A percentile compares a stretch with the other conserved stretches of the same genome.
These are phyloP conservation scores for Suillus luteus DNA, from an alignment of 768 basidiomycete genomes.

Conservation along the genomic window DNA sequence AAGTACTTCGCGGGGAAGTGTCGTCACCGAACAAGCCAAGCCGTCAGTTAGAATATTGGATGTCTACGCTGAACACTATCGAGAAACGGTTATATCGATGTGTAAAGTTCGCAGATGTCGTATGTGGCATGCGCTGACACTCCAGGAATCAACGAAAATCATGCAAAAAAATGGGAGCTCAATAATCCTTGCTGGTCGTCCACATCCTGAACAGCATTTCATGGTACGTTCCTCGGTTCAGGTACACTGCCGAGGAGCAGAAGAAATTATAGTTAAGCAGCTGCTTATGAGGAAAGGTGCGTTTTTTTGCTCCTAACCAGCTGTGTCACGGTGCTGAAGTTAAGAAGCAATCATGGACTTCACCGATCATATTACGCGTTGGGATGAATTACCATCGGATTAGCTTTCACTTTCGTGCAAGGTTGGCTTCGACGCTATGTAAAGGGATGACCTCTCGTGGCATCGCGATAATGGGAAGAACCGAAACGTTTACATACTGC, in stretches of 20 bases:
- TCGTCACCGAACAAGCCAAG: background rate
- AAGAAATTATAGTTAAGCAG: no score
- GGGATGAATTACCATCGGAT: background rate
- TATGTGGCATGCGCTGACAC: background rate
- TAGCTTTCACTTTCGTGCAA: background rate
- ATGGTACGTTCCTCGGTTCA: background rate
- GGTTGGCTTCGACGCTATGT: background rate
- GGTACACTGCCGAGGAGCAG: background rate
- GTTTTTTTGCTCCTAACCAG: no score
- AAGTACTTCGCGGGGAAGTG: background rate
- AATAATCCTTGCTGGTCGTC: background rate
- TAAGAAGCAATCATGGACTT: background rate
- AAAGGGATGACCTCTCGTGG: background rate
- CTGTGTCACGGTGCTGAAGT: background rate
- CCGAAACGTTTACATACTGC: background rate
- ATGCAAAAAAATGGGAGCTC: background rate
- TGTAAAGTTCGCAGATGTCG: background rate
- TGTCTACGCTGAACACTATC: background rate
- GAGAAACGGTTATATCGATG: background rate
- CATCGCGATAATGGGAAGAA: background rate
- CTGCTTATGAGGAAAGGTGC: conserved; percentile 2
- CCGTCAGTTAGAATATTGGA: background rate
- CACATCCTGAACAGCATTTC: no score
- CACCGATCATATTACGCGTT: background rate
- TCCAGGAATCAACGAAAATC: background rate